phyloP scores from a whole-genome alignment of 2,329 filamentous ascomycete genomes.

The Arthrinium puccinioides region DNA sequence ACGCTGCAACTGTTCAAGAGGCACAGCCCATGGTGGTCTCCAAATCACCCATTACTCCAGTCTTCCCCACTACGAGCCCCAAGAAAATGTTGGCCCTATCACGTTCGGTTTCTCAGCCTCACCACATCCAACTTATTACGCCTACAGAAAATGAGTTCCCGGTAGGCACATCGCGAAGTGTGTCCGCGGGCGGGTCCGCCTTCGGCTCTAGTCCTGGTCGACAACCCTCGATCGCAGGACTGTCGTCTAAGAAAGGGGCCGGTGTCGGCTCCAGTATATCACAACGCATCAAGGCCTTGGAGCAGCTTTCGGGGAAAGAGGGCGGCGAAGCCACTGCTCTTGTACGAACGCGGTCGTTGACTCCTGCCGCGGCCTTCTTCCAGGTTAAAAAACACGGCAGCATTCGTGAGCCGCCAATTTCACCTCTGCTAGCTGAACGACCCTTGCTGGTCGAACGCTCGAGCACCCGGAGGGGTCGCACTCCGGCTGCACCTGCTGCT shows the following conservation, averaged over 20 bases:
- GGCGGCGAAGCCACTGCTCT: neutral
- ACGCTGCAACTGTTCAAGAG: slow-evolving; percentile 73
- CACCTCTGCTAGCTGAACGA: slow-evolving; percentile 22
- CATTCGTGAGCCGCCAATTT: slow-evolving; percentile 21
- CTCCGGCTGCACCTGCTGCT: neutral
- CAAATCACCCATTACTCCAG: slow-evolving; percentile 73
- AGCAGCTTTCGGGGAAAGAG: slow-evolving; percentile 58
- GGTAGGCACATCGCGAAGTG: slow-evolving; percentile 42
- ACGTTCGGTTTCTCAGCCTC: slow-evolving; percentile 43
- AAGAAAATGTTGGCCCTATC: slow-evolving; percentile 16
- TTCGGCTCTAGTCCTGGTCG: slow-evolving; percentile 48
- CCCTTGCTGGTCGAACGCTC: slow-evolving; percentile 27
- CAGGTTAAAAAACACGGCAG: slow-evolving; percentile 31
- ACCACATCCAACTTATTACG: no score
- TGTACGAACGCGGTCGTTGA: neutral
- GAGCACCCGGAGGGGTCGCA: slow-evolving; percentile 21
- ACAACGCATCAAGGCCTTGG: slow-evolving; percentile 86
- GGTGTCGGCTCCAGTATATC: slow-evolving; percentile 89
- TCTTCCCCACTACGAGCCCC: slow-evolving; percentile 36
- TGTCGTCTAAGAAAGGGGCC: slow-evolving; percentile 60
- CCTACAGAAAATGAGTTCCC: no score
- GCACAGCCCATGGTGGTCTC: slow-evolving; percentile 73
- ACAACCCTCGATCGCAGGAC: slow-evolving; percentile 37
- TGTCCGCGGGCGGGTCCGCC: slow-evolving; percentile 48
- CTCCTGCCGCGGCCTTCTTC: slow-evolving; percentile 34